Evolutionary conservation across 2,329 filamentous ascomycete genomes (phyloP).

Genomic region (Mollisiaceae sp.): DNA sequence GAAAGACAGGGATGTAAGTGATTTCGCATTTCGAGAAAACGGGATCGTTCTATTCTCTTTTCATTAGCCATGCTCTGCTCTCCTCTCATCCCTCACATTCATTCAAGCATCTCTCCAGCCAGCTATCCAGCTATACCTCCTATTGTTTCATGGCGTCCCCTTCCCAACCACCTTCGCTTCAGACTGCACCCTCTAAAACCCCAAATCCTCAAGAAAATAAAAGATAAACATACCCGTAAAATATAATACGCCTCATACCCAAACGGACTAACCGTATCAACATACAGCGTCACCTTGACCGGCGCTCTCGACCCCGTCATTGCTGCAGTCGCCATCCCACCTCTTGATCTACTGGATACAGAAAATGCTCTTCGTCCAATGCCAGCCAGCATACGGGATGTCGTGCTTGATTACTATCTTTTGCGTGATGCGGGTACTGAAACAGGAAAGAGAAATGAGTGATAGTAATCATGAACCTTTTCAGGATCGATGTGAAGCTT

Average conservation of each 20-base stretch:
- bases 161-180: not conserved
- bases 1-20: constrained; percentile 62
- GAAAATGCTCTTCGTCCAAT: constrained; percentile 1
- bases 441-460: not conserved
- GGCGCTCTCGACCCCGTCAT: constrained; percentile 20
- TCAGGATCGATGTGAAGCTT: not conserved
- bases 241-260: constrained; percentile 64
- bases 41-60: constrained; percentile 54
- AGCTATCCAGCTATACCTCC: too few species aligned
- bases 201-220: not conserved
- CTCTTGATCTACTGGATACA: too few species aligned
- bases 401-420: constrained; percentile 2
- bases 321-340: too few species aligned
- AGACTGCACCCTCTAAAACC: not conserved
- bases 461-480: constrained; percentile 4
- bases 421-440: not conserved
- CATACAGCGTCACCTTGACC: constrained; percentile 58
- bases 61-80: not conserved
- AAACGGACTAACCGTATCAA: constrained; percentile 66
- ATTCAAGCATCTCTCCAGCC: too few species aligned
- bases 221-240: constrained; percentile 48
- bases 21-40: constrained; percentile 59
- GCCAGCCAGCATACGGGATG: not conserved
- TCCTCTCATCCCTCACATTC: not conserved
- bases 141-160: not conserved